These are phyloP conservation scores for Xylaria venustula DNA, from an alignment of 495 filamentous ascomycete species.

Conservation along the genomic window DNA sequence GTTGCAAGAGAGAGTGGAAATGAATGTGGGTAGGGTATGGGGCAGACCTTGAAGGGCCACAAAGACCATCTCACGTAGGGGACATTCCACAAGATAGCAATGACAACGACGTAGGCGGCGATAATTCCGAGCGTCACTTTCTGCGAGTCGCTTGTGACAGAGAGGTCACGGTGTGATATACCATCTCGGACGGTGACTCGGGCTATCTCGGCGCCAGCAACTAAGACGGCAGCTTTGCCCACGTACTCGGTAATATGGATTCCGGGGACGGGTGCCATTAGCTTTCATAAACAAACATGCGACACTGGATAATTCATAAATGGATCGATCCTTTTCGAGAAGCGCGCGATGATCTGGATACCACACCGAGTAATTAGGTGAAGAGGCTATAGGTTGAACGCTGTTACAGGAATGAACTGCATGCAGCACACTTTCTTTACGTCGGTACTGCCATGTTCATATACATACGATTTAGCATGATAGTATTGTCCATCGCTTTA, in stretches of 20 bases:
- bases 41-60: slow-evolving; percentile 80
- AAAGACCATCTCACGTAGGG: slow-evolving; percentile 70
- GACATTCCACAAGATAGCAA: slow-evolving; percentile 75
- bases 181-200: slow-evolving; percentile 22
- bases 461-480: background rate
- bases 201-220: slow-evolving; percentile 28
- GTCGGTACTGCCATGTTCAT: background rate
- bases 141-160: slow-evolving; percentile 65
- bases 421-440: background rate
- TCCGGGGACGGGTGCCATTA: slow-evolving; percentile 23
- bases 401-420: no score
- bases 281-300: no score
- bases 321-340: no score
- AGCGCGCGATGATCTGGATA: no score
- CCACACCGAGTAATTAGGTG: no score
- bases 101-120: slow-evolving; percentile 67
- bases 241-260: slow-evolving; percentile 17
- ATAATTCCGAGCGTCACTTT: slow-evolving; percentile 68
- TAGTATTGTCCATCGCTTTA: background rate
- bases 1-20: background rate
- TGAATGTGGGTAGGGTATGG: background rate
- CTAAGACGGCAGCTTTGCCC: slow-evolving; percentile 22
- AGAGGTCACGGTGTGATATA: slow-evolving; percentile 51
- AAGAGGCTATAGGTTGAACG: no score
- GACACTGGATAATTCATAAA: no score